Conservation (phyloP, 202 grass and related monocot species). For the Musa balbisiana region DNA sequence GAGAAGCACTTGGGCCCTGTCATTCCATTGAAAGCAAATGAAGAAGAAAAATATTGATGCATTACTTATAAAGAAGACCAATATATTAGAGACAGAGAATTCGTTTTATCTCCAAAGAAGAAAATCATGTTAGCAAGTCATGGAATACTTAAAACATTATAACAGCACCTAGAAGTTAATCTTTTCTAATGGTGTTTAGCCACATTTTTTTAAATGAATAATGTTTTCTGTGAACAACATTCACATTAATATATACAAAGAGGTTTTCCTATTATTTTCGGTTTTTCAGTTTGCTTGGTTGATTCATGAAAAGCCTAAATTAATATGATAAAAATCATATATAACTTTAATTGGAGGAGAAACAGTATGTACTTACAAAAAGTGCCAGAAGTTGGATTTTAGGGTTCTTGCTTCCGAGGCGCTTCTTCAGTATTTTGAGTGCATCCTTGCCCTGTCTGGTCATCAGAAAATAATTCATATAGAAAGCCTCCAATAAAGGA, state of each 20-base stretch:
- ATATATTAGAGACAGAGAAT: neutral
- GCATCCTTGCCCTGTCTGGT: constrained; percentile 83
- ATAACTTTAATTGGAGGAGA: constrained; percentile 1
- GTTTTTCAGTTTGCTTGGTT: too few species aligned
- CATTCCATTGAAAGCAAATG: neutral
- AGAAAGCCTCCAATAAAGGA: constrained; percentile 9
- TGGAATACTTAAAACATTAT: neutral
- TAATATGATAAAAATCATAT: too few species aligned
- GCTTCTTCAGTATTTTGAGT: constrained; percentile 95
- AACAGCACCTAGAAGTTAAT: neutral
- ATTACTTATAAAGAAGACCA: neutral
- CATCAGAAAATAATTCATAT: constrained; percentile 33
- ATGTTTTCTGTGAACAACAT: too few species aligned
- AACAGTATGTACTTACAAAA: constrained; percentile 49
- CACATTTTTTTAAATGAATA: too few species aligned
- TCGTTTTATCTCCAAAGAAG: too few species aligned
- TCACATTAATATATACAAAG: too few species aligned
- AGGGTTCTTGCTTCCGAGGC: constrained; percentile 78
- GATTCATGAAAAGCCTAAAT: too few species aligned
- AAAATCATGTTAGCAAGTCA: neutral
- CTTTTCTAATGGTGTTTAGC: neutral
- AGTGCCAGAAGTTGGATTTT: constrained; percentile 95
- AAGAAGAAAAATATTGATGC: neutral
- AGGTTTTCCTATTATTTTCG: too few species aligned
- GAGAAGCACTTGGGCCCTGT: neutral